Evolutionary conservation across 75 land plant genomes (phyloP).

Genomic region (Isoetes taiwanensis): DNA sequence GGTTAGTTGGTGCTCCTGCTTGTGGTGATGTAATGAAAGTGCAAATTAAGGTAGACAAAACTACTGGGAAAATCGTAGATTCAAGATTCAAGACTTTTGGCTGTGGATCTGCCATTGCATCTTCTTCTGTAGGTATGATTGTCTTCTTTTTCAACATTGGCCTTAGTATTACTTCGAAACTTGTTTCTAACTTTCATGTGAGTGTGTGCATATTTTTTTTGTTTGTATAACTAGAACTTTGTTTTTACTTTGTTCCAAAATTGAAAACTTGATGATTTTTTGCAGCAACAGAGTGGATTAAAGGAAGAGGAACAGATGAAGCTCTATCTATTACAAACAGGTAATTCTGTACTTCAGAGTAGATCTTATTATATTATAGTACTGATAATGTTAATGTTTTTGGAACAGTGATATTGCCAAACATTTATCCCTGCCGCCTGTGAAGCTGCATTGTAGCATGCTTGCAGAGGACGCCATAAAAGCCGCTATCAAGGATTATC

Average conservation of each 20-base stretch:
- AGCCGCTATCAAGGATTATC: slow-evolving; percentile 7
- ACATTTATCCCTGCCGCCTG: background rate
- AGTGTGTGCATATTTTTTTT: too few relatives aligned
- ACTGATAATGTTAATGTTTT: background rate
- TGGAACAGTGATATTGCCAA: slow-evolving; percentile 1
- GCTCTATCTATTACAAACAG: slow-evolving; percentile 60
- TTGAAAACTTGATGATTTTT: too few relatives aligned
- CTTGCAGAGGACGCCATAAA: slow-evolving; percentile 5
- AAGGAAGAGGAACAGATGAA: slow-evolving; percentile 67
- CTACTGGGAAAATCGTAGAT: slow-evolving; percentile 59
- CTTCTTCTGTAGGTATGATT: slow-evolving; percentile 83
- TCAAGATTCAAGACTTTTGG: slow-evolving; percentile 94
- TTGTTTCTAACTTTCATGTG: too few relatives aligned
- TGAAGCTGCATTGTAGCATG: slow-evolving; percentile 9
- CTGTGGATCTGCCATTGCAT: slow-evolving; percentile 90
- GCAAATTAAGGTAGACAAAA: slow-evolving; percentile 69
- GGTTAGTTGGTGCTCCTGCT: slow-evolving; percentile 86
- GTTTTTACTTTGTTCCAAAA: too few relatives aligned
- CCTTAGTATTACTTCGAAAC: too few relatives aligned
- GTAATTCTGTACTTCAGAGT: slow-evolving; percentile 21
- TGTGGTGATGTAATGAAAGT: slow-evolving; percentile 98
- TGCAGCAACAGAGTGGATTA: slow-evolving; percentile 82
- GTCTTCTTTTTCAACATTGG: too few relatives aligned
- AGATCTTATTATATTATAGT: background rate
- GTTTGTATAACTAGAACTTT: too few relatives aligned